phyloP scores from a whole-genome alignment of 495 filamentous ascomycete species.

The Penicillium silybi region DNA sequence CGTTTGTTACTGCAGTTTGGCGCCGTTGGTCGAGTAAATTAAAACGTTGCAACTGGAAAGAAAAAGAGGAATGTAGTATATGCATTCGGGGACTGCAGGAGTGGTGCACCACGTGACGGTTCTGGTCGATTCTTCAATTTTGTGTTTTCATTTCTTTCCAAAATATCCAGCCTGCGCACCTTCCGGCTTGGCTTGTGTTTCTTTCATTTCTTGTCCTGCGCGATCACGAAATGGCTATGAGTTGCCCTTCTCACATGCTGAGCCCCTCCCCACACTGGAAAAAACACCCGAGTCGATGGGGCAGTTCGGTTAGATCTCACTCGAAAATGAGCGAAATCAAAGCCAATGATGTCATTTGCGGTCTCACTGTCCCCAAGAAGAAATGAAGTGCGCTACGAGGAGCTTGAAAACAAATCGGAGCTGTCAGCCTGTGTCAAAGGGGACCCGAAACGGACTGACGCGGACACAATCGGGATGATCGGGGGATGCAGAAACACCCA shows the following conservation, averaged over 20 bases:
- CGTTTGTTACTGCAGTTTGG: constrained; percentile 13
- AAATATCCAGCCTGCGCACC: not conserved
- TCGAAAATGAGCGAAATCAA: not conserved
- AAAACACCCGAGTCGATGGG: constrained; percentile 11
- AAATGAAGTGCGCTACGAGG: constrained; percentile 5
- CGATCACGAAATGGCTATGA: not conserved
- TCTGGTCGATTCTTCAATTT: not conserved
- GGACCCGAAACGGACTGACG: not conserved
- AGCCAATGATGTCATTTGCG: constrained; percentile 21
- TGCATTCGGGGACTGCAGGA: constrained; percentile 2
- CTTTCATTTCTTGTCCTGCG: not conserved
- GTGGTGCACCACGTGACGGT: constrained; percentile 14
- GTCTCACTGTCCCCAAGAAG: constrained; percentile 8
- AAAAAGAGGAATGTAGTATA: not conserved
- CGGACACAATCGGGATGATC: constrained; percentile 15
- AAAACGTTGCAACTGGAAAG: not conserved
- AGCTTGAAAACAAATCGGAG: constrained; percentile 14
- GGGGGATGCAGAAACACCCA: not conserved
- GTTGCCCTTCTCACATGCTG: constrained; percentile 4
- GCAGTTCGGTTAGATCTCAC: constrained; percentile 13
- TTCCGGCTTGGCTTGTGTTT: not conserved
- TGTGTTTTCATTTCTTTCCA: not conserved
- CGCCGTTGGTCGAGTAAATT: constrained; percentile 30
- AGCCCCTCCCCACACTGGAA: not conserved
- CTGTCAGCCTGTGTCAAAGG: constrained; percentile 1